Base-by-base conservation (phyloP, 2,329 filamentous ascomycete species). In the Harringtonia lauricola region DNA sequence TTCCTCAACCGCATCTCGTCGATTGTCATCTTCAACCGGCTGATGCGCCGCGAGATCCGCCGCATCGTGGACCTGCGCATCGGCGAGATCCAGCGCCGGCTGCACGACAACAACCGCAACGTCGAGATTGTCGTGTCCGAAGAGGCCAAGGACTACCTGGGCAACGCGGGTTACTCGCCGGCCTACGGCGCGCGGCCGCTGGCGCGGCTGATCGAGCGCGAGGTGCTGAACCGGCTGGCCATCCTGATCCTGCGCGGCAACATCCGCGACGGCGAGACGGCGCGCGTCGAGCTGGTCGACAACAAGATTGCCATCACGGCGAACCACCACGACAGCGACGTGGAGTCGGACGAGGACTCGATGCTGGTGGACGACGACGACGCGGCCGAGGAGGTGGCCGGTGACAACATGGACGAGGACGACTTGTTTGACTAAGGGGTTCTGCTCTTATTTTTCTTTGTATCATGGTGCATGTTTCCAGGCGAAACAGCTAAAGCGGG, bases 1-100 rank as follows among this genome's bases (percentile, higher is more conserved):
- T 98, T 98, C 73, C 79, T 98, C 52, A 98, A 98, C 74, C 86
- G 92, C 60, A 96, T 98, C 71, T 90, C 79, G 65, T 92, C 84
- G 48, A 86, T 82, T 43, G 89, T 98, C 66, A 95, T 98, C 67
- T 98, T 98, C 78, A 98, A 98, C 72, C 85, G 92, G 39, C 83
- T 98, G 44, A 90, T 86, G 4, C 83, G 81, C 60, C 71, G 66
- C 45, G 92, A 98, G 66, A 98, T 98, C 56, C 83, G 92, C 58
- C 87, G 79, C 68, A 96, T 98, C 59, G 92, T 98, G 48, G 92
- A 98, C 58, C 72, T 98, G 19, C 83, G 92, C 36, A 73, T 98
- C 29, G 47, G 50, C 3, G 92, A 98, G 60, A 90, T 98, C 49
- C 92, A 98, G 72, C 86, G 86, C 61, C 86, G 92, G 35, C 77